Percentiles rank a stretch among this genome's conserved stretches.
phyloP scores from a whole-genome alignment of 331 rosid species.

The Erythrophleum ivorense region DNA sequence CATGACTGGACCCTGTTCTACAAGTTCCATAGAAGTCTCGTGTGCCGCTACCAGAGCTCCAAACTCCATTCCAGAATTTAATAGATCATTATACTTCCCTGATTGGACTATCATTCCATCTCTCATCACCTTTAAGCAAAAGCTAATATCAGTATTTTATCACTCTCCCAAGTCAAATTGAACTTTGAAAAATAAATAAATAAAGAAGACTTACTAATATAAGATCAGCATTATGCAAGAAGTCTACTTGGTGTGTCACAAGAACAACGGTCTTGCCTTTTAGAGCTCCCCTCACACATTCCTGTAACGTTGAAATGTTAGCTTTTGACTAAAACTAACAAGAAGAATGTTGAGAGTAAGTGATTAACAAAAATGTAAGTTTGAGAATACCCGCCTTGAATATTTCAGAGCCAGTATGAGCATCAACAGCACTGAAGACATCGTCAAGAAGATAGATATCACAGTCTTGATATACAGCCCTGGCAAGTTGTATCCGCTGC shows the following conservation, averaged over 20 bases:
- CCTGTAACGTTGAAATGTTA: constrained; percentile 47
- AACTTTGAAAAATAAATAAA: not conserved
- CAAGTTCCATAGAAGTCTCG: constrained; percentile 87
- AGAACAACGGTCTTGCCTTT: constrained; percentile 79
- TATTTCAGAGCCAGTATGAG: constrained; percentile 92
- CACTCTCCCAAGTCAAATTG: constrained; percentile 2
- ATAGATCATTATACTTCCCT: constrained; percentile 72
- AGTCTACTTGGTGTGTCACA: constrained; percentile 95
- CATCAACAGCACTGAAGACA: constrained; percentile 94
- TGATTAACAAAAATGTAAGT: too few relatives aligned
- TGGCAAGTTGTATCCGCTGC: constrained; percentile 91
- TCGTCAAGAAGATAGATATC: constrained; percentile 93
- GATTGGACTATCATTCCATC: constrained; percentile 80
- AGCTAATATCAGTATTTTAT: constrained; percentile 10
- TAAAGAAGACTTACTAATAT: constrained; percentile 58
- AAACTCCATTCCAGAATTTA: constrained; percentile 67
- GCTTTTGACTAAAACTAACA: not conserved
- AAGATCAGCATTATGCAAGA: constrained; percentile 82
- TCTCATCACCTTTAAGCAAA: constrained; percentile 71
- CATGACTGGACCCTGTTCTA: constrained; percentile 53
- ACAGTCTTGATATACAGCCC: constrained; percentile 88
- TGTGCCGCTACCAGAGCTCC: constrained; percentile 84
- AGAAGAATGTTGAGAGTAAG: not conserved
- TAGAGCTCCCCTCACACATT: constrained; percentile 81
- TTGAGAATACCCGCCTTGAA: constrained; percentile 60